Evolutionary conservation across 2,329 filamentous ascomycete species (phyloP).

Genomic region (Colletotrichum sidae): DNA sequence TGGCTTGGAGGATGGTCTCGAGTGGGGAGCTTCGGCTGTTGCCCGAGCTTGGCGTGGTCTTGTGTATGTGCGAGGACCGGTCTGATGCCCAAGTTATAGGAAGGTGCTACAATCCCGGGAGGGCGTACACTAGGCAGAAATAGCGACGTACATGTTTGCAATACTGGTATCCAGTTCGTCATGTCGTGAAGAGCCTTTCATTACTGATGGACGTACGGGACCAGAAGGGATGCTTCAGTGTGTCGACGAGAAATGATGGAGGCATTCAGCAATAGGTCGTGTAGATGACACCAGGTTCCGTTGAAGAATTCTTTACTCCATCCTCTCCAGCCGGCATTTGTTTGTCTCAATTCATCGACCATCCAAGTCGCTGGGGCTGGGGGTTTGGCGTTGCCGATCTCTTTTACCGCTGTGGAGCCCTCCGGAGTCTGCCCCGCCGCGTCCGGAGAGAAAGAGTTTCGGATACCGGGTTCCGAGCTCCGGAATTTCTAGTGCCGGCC

Average conservation of each 20-base stretch:
- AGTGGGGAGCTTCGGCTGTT: constrained; percentile 4
- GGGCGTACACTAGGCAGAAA: constrained; percentile 25
- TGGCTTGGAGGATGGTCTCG: not conserved
- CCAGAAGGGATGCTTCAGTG: not conserved
- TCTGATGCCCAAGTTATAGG: constrained; percentile 11
- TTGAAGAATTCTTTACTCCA: not conserved
- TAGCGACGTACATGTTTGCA: constrained; percentile 31
- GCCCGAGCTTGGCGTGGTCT: constrained; percentile 3
- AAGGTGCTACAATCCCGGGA: constrained; percentile 9
- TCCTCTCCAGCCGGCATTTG: not conserved
- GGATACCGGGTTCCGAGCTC: too few species aligned
- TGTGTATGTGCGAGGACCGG: not conserved
- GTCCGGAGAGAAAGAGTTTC: too few species aligned
- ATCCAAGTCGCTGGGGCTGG: too few species aligned
- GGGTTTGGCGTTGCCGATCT: not conserved
- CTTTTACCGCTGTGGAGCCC: not conserved
- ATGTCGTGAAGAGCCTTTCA: not conserved
- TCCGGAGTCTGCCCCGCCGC: not conserved
- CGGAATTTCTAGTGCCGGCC: too few species aligned
- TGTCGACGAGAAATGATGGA: not conserved
- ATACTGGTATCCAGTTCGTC: not conserved
- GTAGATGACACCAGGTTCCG: too few species aligned
- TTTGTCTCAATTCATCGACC: not conserved
- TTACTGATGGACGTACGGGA: not conserved
- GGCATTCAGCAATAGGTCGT: too few species aligned